Evolutionary conservation across 208 protist genomes (phyloP), one percentile per base, ranked within the genome.

Genomic region (Leishmania arabica): DNA sequence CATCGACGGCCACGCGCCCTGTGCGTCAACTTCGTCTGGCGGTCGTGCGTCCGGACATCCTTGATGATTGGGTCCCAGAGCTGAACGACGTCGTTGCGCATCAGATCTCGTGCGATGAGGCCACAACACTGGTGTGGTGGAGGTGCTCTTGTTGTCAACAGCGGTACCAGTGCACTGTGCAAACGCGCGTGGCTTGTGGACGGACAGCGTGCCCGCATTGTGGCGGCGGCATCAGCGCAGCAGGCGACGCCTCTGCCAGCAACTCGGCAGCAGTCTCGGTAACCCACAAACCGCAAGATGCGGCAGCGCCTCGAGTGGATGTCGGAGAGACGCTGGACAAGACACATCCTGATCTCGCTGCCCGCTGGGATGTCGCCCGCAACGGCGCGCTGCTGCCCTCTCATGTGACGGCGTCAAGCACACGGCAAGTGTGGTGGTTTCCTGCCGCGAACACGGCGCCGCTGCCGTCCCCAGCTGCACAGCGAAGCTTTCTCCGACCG

Each of bases 1-100:
- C 77, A n/a, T 65, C 42, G 34, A n/a, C 77, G 13, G 9, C 27
- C 66, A 21, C 62, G 2, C 81, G 65, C 11, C 77, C 51, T 8
- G 37, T n/a, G 15, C 47, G 70, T 51, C 54, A 62, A 47, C 69
- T 92, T 78, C 81, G 87, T 27, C 85, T 95, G 27, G 70, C 87
- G 1, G 90, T 96, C 11, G 91, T 96, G 47, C 90, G 91, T 0
- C 93, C 93, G 0, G 93, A 96, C 84, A 79, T 96, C 2, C 75
- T 96, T 0, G 91, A 92, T 54, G 93, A 96, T 56, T 96, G 93
- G 92, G 84, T 96, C 17, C 91, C 93, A 9, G 91, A 96, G 83
- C 76, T 94, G 58, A 96, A 96, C 75, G 93, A 95, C 47, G 78
- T 86, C 17, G 90, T 93, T 77, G 91, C 92, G 47, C 84, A 88